phyloP scores from a whole-genome alignment of 208 protist genomes.

The Leishmania arabica region DNA sequence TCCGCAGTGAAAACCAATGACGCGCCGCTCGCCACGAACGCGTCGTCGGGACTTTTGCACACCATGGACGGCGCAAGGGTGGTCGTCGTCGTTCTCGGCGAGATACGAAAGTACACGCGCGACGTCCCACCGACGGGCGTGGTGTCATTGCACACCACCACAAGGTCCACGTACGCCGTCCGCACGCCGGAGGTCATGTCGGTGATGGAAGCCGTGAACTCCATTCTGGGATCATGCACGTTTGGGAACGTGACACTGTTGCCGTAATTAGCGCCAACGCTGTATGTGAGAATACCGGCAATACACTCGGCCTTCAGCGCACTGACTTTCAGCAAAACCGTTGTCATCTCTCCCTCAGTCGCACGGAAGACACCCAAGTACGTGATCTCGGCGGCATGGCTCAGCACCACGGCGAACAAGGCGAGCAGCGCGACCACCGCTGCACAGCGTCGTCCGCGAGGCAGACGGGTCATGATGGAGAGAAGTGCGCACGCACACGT shows the following conservation, averaged over 20 bases:
- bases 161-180: slow-evolving; percentile 27
- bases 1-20: slow-evolving; percentile 6
- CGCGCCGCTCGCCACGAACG: slow-evolving; percentile 17
- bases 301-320: slow-evolving; percentile 9
- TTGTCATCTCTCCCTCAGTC: slow-evolving; percentile 31
- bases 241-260: slow-evolving; percentile 39
- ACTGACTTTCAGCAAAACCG: slow-evolving; percentile 9
- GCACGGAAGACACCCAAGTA: slow-evolving; percentile 38
- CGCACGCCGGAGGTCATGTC: slow-evolving; percentile 20
- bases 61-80: slow-evolving; percentile 20
- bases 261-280: slow-evolving; percentile 26
- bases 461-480: background rate
- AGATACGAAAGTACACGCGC: slow-evolving; percentile 50
- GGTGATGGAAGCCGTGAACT: slow-evolving; percentile 41
- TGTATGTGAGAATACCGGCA: slow-evolving; percentile 36
- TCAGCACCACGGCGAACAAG: slow-evolving; percentile 10
- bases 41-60: slow-evolving; percentile 27
- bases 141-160: slow-evolving; percentile 53
- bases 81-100: slow-evolving; percentile 18
- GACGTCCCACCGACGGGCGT: slow-evolving; percentile 40
- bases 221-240: slow-evolving; percentile 21
- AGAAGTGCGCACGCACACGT: background rate
- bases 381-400: slow-evolving; percentile 20
- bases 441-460: background rate
- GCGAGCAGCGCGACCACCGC: slow-evolving; percentile 20